A percentile compares a stretch with the other conserved stretches of the same genome.
phyloP scores from a whole-genome alignment of 129 eudicot species.

The Silybum marianum region DNA sequence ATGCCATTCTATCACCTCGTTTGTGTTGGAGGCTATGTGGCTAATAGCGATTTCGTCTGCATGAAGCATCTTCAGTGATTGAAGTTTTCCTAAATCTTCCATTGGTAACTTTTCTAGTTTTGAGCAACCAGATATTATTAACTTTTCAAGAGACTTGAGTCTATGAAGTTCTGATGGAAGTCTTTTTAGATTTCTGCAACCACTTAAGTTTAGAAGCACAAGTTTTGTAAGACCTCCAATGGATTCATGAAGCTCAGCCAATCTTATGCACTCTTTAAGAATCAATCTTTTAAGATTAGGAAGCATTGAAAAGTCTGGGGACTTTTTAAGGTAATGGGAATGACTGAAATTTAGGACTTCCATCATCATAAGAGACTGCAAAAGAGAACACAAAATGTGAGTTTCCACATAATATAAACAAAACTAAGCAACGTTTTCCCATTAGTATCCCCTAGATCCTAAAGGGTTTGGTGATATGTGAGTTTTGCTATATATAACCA shows the following conservation, averaged over 20 bases:
- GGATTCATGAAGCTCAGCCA: conserved; percentile 27
- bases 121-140: conserved; percentile 27
- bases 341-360: conserved; percentile 26
- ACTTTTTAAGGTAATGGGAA: conserved; percentile 1
- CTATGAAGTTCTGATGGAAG: conserved; percentile 7
- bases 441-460: no score
- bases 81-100: conserved; percentile 9
- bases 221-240: conserved; percentile 15
- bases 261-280: conserved; percentile 14
- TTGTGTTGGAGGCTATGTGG: background rate
- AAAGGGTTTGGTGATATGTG: no score
- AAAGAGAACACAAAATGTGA: conserved; percentile 1
- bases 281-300: conserved; percentile 23
- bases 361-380: conserved; percentile 24
- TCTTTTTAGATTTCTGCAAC: conserved; percentile 18
- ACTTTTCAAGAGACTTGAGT: conserved; percentile 7
- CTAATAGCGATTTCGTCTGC: background rate
- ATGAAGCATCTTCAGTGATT: conserved; percentile 15
- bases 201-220: conserved; percentile 14
- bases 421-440: no score
- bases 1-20: background rate
- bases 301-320: conserved; percentile 21
- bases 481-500: background rate
- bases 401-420: background rate
- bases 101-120: background rate